phyloP scores from a whole-genome alignment of 495 filamentous ascomycete species.

The Penicillium desertorum region DNA sequence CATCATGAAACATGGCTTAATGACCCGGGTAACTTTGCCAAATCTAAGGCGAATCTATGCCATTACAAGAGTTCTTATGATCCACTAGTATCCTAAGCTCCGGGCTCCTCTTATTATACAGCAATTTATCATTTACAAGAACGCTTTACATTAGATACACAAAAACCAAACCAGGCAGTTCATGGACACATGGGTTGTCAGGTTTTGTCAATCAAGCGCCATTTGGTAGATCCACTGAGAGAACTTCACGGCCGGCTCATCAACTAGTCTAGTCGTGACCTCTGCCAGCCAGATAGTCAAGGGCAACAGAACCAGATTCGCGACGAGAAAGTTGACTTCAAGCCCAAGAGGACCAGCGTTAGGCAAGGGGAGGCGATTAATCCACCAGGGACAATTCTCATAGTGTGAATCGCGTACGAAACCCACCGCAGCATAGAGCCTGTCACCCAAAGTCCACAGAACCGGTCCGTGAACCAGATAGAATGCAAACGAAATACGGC shows the following conservation, averaged over 20 bases:
- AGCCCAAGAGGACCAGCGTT: conserved; percentile 53
- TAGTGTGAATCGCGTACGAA: conserved; percentile 40
- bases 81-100: conserved; percentile 1
- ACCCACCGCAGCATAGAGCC: conserved; percentile 54
- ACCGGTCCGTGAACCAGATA: conserved; percentile 58
- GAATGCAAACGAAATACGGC: conserved; percentile 51
- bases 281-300: conserved; percentile 59
- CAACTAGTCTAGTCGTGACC: conserved; percentile 52
- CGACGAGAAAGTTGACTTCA: conserved; percentile 52
- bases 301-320: conserved; percentile 56
- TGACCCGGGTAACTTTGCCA: not conserved
- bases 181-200: conserved; percentile 4
- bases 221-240: conserved; percentile 53
- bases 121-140: not conserved
- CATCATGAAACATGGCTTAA: not conserved
- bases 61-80: not conserved
- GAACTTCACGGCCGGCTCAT: conserved; percentile 56
- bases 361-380: conserved; percentile 47
- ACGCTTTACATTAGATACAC: not conserved
- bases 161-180: not conserved
- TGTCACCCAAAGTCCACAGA: conserved; percentile 40
- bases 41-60: not conserved
- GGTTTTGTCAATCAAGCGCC: conserved; percentile 19
- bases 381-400: conserved; percentile 42
- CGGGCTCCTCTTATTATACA: not conserved